Percentiles rank a stretch among this genome's conserved stretches.
Evolutionary conservation across 2,329 filamentous ascomycete genomes (phyloP).

Genomic region (Penicillium sp.): DNA sequence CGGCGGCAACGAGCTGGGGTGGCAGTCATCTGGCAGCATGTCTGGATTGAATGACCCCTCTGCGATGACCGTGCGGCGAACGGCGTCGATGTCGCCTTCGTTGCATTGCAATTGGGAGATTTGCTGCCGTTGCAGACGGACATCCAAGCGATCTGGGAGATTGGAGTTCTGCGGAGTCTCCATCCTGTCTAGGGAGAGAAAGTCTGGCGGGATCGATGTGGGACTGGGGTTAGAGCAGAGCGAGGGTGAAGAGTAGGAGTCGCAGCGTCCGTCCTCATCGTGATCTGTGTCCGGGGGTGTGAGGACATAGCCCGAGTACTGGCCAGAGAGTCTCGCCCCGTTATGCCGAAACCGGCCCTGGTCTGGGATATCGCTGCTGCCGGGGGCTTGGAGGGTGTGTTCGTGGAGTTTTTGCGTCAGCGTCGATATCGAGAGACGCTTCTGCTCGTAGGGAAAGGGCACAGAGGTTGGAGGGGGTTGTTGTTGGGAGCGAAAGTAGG

Average conservation of each 20-base stretch:
- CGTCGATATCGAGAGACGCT: slow-evolving; percentile 43
- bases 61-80: slow-evolving; percentile 38
- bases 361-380: slow-evolving; percentile 14
- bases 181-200: slow-evolving; percentile 15
- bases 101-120: slow-evolving; percentile 45
- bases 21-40: slow-evolving; percentile 34
- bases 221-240: slow-evolving; percentile 51
- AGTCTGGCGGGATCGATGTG: slow-evolving; percentile 33
- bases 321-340: slow-evolving; percentile 23
- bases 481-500: slow-evolving; percentile 38
- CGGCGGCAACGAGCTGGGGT: slow-evolving; percentile 42
- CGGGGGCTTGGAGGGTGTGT: slow-evolving; percentile 38
- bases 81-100: slow-evolving; percentile 38
- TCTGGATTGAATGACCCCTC: slow-evolving; percentile 26
- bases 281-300: slow-evolving; percentile 43
- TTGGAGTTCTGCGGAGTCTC: slow-evolving; percentile 3
- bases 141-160: slow-evolving; percentile 21
- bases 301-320: slow-evolving; percentile 34
- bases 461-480: slow-evolving; percentile 46
- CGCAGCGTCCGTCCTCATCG: slow-evolving; percentile 41
- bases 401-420: slow-evolving; percentile 45
- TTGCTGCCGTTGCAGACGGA: slow-evolving; percentile 43
- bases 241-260: slow-evolving; percentile 61
- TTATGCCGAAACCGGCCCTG: slow-evolving; percentile 17
- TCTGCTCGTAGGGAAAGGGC: slow-evolving; percentile 45